phyloP scores from a whole-genome alignment of 371 early-diverging fungal species.

The Cokeromyces recurvatus region DNA sequence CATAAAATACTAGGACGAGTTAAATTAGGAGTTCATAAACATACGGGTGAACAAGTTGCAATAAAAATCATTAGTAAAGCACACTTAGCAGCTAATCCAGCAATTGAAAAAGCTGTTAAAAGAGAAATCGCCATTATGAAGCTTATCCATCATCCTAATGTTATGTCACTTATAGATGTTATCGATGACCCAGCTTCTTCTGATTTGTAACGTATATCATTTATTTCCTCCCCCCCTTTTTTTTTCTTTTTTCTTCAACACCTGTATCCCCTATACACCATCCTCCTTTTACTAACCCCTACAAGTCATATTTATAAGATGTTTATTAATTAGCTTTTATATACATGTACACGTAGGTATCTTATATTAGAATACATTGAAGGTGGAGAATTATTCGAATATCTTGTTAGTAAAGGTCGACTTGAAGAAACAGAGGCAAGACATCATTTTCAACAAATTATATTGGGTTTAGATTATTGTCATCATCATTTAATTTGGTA shows the following conservation, averaged over 20 bases:
- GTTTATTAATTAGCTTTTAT: too few species aligned
- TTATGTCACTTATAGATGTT: constrained; percentile 66
- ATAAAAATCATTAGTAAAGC: constrained; percentile 49
- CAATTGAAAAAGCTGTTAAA: constrained; percentile 63
- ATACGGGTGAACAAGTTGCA: constrained; percentile 45
- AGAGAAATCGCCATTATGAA: constrained; percentile 77
- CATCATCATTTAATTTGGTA: constrained; percentile 64
- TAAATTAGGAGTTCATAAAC: constrained; percentile 37
- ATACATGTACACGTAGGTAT: too few species aligned
- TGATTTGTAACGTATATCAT: constrained; percentile 58
- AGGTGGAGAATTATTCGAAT: constrained; percentile 50
- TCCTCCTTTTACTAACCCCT: not conserved
- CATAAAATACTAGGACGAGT: constrained; percentile 50
- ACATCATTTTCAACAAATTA: constrained; percentile 92
- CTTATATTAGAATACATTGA: constrained; percentile 45
- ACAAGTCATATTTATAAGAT: too few species aligned
- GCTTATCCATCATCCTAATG: constrained; percentile 63
- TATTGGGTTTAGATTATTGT: constrained; percentile 90
- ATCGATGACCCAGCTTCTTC: constrained; percentile 60
- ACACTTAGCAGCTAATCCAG: constrained; percentile 46
- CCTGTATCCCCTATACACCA: not conserved
- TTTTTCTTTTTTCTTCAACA: not conserved
- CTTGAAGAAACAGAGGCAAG: constrained; percentile 81
- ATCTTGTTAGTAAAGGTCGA: constrained; percentile 42
- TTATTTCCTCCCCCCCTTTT: not conserved